phyloP scores from a whole-genome alignment of 108 stramenopile species.

The Aurantiochytrium sp. region DNA sequence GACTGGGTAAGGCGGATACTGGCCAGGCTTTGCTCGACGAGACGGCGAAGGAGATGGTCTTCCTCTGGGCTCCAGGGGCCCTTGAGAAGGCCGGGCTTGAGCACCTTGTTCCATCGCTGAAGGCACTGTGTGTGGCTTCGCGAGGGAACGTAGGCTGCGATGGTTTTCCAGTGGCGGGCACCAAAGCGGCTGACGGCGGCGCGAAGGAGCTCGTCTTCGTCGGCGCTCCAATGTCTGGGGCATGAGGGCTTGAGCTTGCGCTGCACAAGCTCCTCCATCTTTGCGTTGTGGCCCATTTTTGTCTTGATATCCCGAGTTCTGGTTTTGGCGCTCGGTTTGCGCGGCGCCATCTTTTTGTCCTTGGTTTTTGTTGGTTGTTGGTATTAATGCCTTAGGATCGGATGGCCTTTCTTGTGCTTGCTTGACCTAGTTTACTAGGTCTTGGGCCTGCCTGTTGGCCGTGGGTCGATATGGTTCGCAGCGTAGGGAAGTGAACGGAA shows the following conservation, averaged over 20 bases:
- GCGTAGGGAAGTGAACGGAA: no score
- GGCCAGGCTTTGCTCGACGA: conserved; percentile 19
- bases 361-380: not conserved
- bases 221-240: conserved; percentile 18
- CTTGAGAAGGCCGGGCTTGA: conserved; percentile 48
- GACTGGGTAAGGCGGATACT: not conserved
- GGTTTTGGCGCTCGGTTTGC: not conserved
- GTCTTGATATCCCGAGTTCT: not conserved
- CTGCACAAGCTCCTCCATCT: not conserved
- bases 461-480: no score
- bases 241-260: not conserved
- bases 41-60: conserved; percentile 34
- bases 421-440: no score
- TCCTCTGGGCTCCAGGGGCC: conserved; percentile 53
- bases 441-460: no score
- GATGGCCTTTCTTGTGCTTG: not conserved
- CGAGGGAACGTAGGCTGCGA: not conserved
- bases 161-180: not conserved
- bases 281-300: not conserved
- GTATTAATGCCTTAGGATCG: not conserved
- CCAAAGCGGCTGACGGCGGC: not conserved
- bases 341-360: not conserved
- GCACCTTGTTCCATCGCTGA: conserved; percentile 57
- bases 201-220: conserved; percentile 22
- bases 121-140: conserved; percentile 54